These are phyloP conservation scores for Fonsecaea nubica DNA, from an alignment of 2,329 filamentous ascomycete species.

Conservation along the genomic window DNA sequence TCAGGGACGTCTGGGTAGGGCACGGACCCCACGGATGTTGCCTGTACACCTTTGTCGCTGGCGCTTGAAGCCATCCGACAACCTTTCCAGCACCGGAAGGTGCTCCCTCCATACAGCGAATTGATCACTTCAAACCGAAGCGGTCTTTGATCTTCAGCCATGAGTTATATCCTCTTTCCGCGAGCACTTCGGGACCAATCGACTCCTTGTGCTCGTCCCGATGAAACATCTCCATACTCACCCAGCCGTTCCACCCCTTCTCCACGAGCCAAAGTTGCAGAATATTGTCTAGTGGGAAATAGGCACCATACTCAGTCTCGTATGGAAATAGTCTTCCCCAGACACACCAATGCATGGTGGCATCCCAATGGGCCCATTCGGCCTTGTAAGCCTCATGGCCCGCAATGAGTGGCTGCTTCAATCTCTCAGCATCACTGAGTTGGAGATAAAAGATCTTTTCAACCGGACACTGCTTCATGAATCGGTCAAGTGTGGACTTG, in stretches of 20 bases:
- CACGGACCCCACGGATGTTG: background rate
- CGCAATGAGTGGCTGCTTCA: conserved; percentile 34
- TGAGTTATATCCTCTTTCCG: conserved; percentile 11
- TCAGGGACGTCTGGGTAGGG: background rate
- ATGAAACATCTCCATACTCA: conserved; percentile 47
- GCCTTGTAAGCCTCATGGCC: conserved; percentile 42
- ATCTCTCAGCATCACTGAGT: conserved; percentile 45
- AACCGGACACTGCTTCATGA: conserved; percentile 34
- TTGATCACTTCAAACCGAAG: background rate
- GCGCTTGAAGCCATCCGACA: background rate
- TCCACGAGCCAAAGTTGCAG: conserved; percentile 43
- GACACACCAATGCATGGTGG: conserved; percentile 20
- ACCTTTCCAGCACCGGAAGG: background rate
- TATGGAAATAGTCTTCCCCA: conserved; percentile 45
- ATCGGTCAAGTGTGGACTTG: conserved; percentile 40
- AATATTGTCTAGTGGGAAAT: conserved; percentile 41
- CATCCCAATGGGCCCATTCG: conserved; percentile 4
- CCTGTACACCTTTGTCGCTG: background rate
- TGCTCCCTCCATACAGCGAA: background rate
- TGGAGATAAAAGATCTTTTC: conserved; percentile 49
- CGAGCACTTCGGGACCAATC: conserved; percentile 10
- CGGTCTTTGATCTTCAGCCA: conserved; percentile 15
- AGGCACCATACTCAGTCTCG: conserved; percentile 37
- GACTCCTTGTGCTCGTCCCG: conserved; percentile 40
- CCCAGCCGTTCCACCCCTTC: conserved; percentile 44